Conservation (phyloP, 192 early-diverging fungal species). For the Entophlyctis luteolus region DNA sequence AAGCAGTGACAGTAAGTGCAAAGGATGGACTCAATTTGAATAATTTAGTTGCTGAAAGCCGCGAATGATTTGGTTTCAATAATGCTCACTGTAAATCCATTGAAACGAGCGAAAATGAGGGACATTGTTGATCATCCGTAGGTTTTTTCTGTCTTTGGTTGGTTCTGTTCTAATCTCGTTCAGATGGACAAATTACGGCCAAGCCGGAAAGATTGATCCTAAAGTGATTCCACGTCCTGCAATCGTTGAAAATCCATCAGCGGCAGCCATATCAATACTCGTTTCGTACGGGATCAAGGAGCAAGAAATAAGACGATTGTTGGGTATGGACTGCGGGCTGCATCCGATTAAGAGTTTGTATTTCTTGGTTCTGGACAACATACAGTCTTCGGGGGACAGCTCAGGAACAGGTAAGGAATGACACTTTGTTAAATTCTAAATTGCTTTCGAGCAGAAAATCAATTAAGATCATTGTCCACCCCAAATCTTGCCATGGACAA, state of each 20-base stretch:
- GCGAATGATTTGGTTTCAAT: slow-evolving; percentile 39
- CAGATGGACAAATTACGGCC: slow-evolving; percentile 53
- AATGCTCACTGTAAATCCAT: slow-evolving; percentile 32
- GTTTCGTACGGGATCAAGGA: slow-evolving; percentile 31
- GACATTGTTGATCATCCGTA: slow-evolving; percentile 28
- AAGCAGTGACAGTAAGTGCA: slow-evolving; percentile 17
- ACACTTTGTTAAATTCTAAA: neutral
- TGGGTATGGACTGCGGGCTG: slow-evolving; percentile 24
- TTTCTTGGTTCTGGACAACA: slow-evolving; percentile 27
- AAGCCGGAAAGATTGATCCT: slow-evolving; percentile 3
- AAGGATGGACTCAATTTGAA: slow-evolving; percentile 58
- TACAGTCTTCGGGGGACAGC: neutral
- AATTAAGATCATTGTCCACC: neutral
- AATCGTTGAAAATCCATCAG: slow-evolving; percentile 17
- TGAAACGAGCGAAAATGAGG: slow-evolving; percentile 23
- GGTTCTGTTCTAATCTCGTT: slow-evolving; percentile 46
- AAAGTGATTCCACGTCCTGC: slow-evolving; percentile 4
- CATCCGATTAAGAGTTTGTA: slow-evolving; percentile 35
- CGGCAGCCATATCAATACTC: slow-evolving; percentile 15
- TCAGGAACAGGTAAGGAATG: neutral
- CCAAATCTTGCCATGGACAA: no score
- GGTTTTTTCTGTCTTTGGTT: slow-evolving; percentile 30
- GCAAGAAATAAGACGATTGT: slow-evolving; percentile 15
- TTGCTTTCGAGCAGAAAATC: slow-evolving; percentile 2
- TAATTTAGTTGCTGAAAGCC: slow-evolving; percentile 37